Percentiles rank a stretch among this genome's conserved stretches.
These are phyloP conservation scores for Citrus medica DNA, from an alignment of 345 rosid genomes.

Conservation along the genomic window DNA sequence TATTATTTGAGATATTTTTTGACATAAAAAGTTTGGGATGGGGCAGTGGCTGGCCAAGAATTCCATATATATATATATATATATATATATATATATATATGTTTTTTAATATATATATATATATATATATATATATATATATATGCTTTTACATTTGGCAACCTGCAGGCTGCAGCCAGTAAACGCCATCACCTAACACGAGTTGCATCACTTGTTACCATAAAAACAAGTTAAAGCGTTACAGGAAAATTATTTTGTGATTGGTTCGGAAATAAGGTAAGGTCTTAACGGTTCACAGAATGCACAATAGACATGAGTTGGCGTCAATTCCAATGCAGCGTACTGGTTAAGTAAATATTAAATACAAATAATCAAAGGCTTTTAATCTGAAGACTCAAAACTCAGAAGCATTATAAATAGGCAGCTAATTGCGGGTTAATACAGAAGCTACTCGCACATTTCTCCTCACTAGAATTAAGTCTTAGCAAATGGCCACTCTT, in stretches of 20 bases:
- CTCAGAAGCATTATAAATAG: not conserved
- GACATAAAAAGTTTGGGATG: not conserved
- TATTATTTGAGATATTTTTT: not conserved
- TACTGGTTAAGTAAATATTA: not conserved
- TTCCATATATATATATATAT: not conserved
- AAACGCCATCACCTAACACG: not conserved
- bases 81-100: too few species aligned
- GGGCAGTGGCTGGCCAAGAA: not conserved
- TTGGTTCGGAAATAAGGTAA: not conserved
- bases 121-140: too few species aligned
- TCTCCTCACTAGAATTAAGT: too few species aligned
- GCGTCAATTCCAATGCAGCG: not conserved
- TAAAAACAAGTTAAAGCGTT: not conserved
- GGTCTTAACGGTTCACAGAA: not conserved
- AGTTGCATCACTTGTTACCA: not conserved
- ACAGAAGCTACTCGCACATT: too few species aligned
- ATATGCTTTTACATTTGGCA: not conserved
- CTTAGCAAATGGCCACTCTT: slow-evolving; percentile 17
- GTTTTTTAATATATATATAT: too few species aligned
- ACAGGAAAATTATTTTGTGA: not conserved
- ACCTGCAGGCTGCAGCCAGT: not conserved
- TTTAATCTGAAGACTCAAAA: not conserved
- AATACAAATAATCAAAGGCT: not conserved
- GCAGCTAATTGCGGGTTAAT: too few species aligned
- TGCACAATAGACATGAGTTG: not conserved